phyloP scores from a whole-genome alignment of 1,284 basidiomycete species.

The Ganoderma multipileum region DNA sequence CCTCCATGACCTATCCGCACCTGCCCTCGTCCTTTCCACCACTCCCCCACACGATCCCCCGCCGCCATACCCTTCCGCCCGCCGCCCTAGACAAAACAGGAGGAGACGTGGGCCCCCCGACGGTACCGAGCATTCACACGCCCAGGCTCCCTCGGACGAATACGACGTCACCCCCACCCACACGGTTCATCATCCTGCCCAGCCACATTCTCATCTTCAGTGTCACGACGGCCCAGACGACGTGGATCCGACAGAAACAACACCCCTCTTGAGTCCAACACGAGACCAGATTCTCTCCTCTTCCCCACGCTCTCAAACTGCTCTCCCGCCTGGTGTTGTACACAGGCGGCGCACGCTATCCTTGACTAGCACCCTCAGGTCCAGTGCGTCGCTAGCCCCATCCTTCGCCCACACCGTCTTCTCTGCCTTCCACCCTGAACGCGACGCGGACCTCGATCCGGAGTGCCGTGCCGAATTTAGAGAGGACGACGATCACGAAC shows the following conservation, averaged over 20 bases:
- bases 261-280: conserved; percentile 47
- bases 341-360: conserved; percentile 56
- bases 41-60: conserved; percentile 56
- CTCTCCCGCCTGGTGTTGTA: conserved; percentile 28
- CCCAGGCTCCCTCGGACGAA: conserved; percentile 43
- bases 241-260: conserved; percentile 45
- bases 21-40: conserved; percentile 31
- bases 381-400: conserved; percentile 57
- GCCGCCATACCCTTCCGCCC: conserved; percentile 69
- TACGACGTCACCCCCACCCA: conserved; percentile 30
- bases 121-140: conserved; percentile 35
- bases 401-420: conserved; percentile 71
- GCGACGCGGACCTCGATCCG: conserved; percentile 47
- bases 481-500: conserved; percentile 23
- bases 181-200: conserved; percentile 4
- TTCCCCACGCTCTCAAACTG: conserved; percentile 26
- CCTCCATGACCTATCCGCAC: conserved; percentile 23
- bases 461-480: conserved; percentile 38
- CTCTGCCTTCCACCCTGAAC: conserved; percentile 61
- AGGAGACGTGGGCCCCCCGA: conserved; percentile 34
- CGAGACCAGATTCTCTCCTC: conserved; percentile 22
- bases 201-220: not conserved
- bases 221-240: conserved; percentile 28
- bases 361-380: conserved; percentile 57
- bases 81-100: conserved; percentile 47